Evolutionary conservation across 2,329 filamentous ascomycete genomes (phyloP), one percentile per base, ranked within the genome.

Genomic region (Fusarium setosum): DNA sequence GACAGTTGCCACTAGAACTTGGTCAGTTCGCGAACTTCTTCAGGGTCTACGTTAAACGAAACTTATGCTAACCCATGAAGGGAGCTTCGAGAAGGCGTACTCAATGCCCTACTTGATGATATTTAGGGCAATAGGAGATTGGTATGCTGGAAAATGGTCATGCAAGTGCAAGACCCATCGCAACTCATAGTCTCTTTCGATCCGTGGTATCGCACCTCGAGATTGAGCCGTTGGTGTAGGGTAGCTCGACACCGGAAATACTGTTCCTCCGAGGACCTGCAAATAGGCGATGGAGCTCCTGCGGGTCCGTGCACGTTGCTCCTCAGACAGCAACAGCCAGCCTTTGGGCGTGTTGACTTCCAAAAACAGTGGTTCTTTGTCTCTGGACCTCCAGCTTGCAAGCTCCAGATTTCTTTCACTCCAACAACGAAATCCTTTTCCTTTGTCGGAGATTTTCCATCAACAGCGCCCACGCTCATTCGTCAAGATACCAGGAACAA

Each of bases 331-430:
- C 51, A 65, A 66, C 63, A 51, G 57, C 55, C 41, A n/a, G n/a
- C n/a, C n/a, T n/a, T 57, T 65, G 59, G 60, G 64, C 57, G 61
- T 67, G 66, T 70, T 67, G 56, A 68, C 56, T 65, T 63, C 47
- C 47, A 41, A 62, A 66, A 67, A 67, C 57, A 64, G 57, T 59
- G 49, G 61, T 15, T 15, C 32, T 24, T 32, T 34, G 21, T 49
- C 40, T 54, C 50, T 32, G 41, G 48, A 53, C 61, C 59, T 62
- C 58, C 63, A 72, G 68, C 66, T 66, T 49, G 49, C 58, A 59
- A 72, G 70, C 70, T 72, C 66, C 54, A 71, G 68, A 70, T 72
- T 72, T 69, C 68, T 55, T 60, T 61, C 61, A 59, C 58, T 61
- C 47, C 51, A 69, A 62, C 62, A 65, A 64, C 59, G 40, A 51